These are phyloP conservation scores for Isabelozyma gotoi DNA, from an alignment of 805 yeast species.

Conservation along the genomic window DNA sequence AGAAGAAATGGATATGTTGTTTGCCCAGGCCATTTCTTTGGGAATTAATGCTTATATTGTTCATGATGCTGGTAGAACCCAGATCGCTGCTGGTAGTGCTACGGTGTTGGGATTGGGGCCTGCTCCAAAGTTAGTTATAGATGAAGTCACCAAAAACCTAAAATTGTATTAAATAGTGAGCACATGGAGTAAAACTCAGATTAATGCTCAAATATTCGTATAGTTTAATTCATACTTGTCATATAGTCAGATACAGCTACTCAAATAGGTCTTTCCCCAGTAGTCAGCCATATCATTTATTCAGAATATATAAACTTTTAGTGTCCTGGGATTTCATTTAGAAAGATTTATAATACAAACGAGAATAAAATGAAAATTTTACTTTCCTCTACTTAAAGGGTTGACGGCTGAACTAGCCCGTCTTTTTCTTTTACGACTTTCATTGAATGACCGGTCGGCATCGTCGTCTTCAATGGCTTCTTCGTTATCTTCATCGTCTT, in stretches of 20 bases:
- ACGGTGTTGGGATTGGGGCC: slow-evolving; percentile 98
- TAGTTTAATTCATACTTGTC: too few species aligned
- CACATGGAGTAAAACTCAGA: not conserved
- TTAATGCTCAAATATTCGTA: too few species aligned
- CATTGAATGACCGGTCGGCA: slow-evolving; percentile 28
- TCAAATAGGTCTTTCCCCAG: too few species aligned
- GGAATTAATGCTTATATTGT: slow-evolving; percentile 80
- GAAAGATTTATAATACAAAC: not conserved
- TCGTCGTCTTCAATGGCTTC: slow-evolving; percentile 38
- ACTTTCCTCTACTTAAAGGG: slow-evolving; percentile 24
- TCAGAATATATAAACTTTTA: too few species aligned
- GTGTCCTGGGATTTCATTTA: not conserved
- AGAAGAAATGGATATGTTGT: slow-evolving; percentile 73
- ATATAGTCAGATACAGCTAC: too few species aligned
- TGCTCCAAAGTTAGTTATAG: slow-evolving; percentile 80
- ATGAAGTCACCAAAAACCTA: slow-evolving; percentile 76
- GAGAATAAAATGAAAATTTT: not conserved
- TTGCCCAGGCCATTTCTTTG: slow-evolving; percentile 75
- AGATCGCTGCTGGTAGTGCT: slow-evolving; percentile 92
- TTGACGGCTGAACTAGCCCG: slow-evolving; percentile 45
- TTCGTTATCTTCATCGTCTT: slow-evolving; percentile 28
- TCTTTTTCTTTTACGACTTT: slow-evolving; percentile 29
- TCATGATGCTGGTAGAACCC: slow-evolving; percentile 97
- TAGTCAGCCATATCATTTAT: not conserved
- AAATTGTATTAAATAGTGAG: slow-evolving; percentile 57